Percentiles rank a stretch among this genome's conserved stretches.
Evolutionary conservation across 2,329 filamentous ascomycete species (phyloP).

Genomic region (Arthrinium puccinioides): DNA sequence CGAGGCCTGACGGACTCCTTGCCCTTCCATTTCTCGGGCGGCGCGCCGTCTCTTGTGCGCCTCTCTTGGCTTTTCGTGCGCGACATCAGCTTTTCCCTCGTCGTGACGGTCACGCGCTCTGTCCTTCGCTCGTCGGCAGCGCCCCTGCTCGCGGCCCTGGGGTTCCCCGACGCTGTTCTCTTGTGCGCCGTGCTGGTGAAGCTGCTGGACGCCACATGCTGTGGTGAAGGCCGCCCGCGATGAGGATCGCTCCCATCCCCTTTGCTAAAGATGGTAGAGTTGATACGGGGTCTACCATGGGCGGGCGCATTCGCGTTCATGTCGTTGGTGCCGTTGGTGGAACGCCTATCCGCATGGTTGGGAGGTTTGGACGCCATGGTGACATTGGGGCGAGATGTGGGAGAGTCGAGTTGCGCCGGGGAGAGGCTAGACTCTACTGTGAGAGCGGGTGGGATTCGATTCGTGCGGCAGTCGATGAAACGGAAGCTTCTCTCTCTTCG

Average conservation of each 20-base stretch:
- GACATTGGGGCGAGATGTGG: slow-evolving; percentile 7
- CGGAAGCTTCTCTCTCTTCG: too few relatives aligned
- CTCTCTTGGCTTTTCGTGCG: slow-evolving; percentile 53
- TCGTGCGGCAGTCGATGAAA: too few relatives aligned
- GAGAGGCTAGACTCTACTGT: too few relatives aligned
- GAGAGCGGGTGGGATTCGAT: too few relatives aligned
- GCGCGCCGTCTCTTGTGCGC: slow-evolving; percentile 23
- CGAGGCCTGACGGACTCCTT: slow-evolving; percentile 35
- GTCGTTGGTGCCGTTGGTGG: slow-evolving; percentile 29
- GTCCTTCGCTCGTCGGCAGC: slow-evolving; percentile 45
- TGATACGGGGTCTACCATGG: slow-evolving; percentile 29
- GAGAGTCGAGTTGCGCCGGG: too few relatives aligned
- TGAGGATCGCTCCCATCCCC: too few relatives aligned
- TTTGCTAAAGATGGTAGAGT: too few relatives aligned
- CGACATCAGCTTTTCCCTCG: slow-evolving; percentile 54
- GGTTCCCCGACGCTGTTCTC: slow-evolving; percentile 49
- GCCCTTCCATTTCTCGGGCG: slow-evolving; percentile 23
- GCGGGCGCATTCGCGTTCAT: slow-evolving; percentile 2
- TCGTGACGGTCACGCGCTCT: slow-evolving; percentile 51
- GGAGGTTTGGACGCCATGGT: slow-evolving; percentile 30
- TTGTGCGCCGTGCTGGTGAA: slow-evolving; percentile 40
- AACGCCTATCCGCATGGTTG: slow-evolving; percentile 30
- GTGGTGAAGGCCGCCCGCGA: neutral
- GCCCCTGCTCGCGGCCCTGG: slow-evolving; percentile 39
- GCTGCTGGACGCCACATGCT: slow-evolving; percentile 21